Base-by-base conservation (phyloP, 768 basidiomycete species). In the Dendrothele bispora region DNA sequence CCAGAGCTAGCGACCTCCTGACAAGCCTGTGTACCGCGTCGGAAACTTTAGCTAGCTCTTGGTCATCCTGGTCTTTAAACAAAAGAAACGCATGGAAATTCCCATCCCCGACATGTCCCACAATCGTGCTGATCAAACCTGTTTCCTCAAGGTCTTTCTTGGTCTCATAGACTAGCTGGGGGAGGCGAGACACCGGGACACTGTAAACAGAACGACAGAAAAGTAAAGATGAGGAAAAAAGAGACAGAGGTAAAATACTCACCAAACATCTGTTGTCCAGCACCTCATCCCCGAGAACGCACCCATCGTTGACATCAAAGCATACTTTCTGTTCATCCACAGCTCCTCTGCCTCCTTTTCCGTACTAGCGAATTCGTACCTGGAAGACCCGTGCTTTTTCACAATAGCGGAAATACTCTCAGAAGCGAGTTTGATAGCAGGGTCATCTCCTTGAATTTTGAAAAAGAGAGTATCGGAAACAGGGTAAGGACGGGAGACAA, bases 221-320 rank as follows among this genome's bases (percentile, higher is more conserved):
- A 35, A n/a, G 5, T 10, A 17, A 26, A 34, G 20, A 15, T n/a
- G 12, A 34, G 6, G 0, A 7, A 15, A 15, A 20, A 11, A 5
- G 1, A 30, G 24, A 6, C 21, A 15, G 10, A 18, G 22, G 32
- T 14, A 14, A 8, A 20, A 21, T 5, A 64, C 71, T 48, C 65
- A 90, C 90, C 92, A 95, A 21, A 94, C 92, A 63, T 94, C 92
- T 1, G 93, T 95, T 20, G 84, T 87, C 91, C 89, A 94, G 50
- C 80, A 82, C 34, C 78, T 79, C 15, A 70, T 67, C 6, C 80
- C 88, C 12, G 86, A 84, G 41, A 79, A 61, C 3, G 81, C 71
- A 3, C 80, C 80, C 51, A 92, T 55, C 18, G 82, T 84, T 20
- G 83, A 83, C 71, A 78, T 86, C 34, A 94, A 63, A 3, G 88